Percentiles rank a stretch among this genome's conserved stretches.
Evolutionary conservation across 805 yeast genomes (phyloP).

Genomic region (Metschnikowia koreensis): DNA sequence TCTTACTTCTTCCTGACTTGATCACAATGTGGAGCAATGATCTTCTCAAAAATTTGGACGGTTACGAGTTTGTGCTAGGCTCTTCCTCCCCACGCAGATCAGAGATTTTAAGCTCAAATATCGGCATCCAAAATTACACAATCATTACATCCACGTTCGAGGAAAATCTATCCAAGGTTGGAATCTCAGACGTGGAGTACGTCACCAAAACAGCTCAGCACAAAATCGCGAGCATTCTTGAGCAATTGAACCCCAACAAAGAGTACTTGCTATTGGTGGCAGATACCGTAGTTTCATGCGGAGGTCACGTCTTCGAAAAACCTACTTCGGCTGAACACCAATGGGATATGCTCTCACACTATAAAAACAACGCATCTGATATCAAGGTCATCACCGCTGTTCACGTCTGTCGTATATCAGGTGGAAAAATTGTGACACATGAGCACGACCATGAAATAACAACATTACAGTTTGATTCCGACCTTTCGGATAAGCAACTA

Average conservation of each 20-base stretch:
- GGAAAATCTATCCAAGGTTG: constrained; percentile 66
- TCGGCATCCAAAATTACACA: constrained; percentile 44
- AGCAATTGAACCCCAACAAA: constrained; percentile 28
- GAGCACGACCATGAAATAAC: constrained; percentile 28
- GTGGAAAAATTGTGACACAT: constrained; percentile 6
- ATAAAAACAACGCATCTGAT: constrained; percentile 16
- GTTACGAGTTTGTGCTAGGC: constrained; percentile 56
- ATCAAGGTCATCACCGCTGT: constrained; percentile 38
- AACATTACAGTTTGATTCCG: constrained; percentile 47
- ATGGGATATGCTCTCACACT: constrained; percentile 27
- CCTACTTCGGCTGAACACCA: constrained; percentile 47
- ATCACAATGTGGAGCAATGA: constrained; percentile 17
- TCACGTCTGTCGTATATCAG: constrained; percentile 21
- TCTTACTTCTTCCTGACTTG: too few species aligned
- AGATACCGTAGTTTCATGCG: constrained; percentile 71
- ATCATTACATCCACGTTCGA: constrained; percentile 67
- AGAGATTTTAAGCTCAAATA: constrained; percentile 59
- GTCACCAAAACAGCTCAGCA: constrained; percentile 66
- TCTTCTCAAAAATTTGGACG: neutral
- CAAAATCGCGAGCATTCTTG: constrained; percentile 65
- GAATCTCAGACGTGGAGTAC: constrained; percentile 49
- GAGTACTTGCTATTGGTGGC: constrained; percentile 51
- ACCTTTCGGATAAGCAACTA: constrained; percentile 54
- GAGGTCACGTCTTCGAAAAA: constrained; percentile 70
- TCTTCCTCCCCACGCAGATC: constrained; percentile 81